Evolutionary conservation across 2,329 filamentous ascomycete genomes (phyloP), one percentile per base, ranked within the genome.

Genomic region (Aspergillus alliaceus): DNA sequence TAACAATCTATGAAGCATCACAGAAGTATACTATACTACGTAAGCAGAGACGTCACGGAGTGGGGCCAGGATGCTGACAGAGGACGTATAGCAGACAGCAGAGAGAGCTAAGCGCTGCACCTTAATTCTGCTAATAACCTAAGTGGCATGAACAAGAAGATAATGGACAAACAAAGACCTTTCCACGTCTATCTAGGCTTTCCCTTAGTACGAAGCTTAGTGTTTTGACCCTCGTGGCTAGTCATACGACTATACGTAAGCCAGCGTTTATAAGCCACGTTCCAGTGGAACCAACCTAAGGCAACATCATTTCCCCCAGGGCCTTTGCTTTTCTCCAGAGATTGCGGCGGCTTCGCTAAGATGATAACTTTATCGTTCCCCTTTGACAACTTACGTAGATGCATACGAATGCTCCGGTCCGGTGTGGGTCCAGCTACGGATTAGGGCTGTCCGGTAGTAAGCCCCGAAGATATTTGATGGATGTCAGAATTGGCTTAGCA

Each of bases 1-100:
- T 51, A 55, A 42, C 49, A 52, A 47, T 29, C n/a, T 27, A 32
- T 25, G 24, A 44, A 44, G 29, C 51, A 15, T 34, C 24, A 46
- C 24, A 39, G 32, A 24, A 39, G 14, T 20, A 32, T 34, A 27
- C 44, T 49, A 52, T 56, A 51, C 59, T 63, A 57, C 62, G 62
- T 64, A 59, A 64, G 61, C 62, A 53, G 56, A 64, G 54, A 63
- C 62, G 63, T 62, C 61, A 65, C 54, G 56, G 49, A 53, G 62
- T 63, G 61, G 62, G 62, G 61, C 57, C 53, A 47, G 46, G 44
- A 48, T 51, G 48, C 42, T 51, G 39, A 49, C 42, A 53, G 44
- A 42, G 51, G 29, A 34, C 55, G 58, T 49, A 49, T 60, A 37
- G 55, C 22, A 47, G 24, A 49, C 32, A 12, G 3, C 11, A 25